These are phyloP conservation scores for Peniophora sp. DNA, from an alignment of 1,284 basidiomycete species.

Conservation along the genomic window DNA sequence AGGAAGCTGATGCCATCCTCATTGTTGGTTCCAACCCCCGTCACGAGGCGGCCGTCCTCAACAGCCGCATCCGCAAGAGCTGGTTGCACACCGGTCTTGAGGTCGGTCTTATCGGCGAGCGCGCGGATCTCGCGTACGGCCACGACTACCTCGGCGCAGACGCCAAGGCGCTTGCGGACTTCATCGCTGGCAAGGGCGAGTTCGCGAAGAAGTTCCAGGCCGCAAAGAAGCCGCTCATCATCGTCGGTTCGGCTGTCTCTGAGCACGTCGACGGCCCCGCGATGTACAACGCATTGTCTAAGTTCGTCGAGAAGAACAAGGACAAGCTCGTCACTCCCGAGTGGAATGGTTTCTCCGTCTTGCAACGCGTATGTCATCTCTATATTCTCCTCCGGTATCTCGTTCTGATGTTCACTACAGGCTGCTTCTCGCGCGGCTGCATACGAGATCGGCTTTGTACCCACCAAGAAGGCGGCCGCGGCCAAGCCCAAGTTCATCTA, in stretches of 20 bases:
- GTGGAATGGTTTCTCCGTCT: conserved; percentile 93
- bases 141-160: conserved; percentile 87
- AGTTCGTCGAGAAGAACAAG: conserved; percentile 78
- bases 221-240: conserved; percentile 91
- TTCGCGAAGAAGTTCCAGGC: conserved; percentile 87
- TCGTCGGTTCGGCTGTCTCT: conserved; percentile 79
- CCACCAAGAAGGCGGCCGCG: conserved; percentile 68
- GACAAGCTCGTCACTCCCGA: conserved; percentile 74
- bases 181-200: conserved; percentile 68
- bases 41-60: conserved; percentile 96
- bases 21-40: conserved; percentile 96
- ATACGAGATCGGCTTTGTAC: conserved; percentile 91
- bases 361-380: conserved; percentile 70
- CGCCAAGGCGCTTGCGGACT: conserved; percentile 72
- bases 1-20: conserved; percentile 89
- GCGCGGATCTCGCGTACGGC: conserved; percentile 88
- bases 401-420: conserved; percentile 24
- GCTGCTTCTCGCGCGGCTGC: conserved; percentile 90
- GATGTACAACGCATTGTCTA: conserved; percentile 73
- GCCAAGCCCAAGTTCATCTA: conserved; percentile 94
- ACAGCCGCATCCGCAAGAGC: conserved; percentile 93
- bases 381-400: background rate
- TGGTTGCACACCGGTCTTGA: conserved; percentile 85
- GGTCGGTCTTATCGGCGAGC: conserved; percentile 87
- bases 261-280: conserved; percentile 86